Conservation (phyloP, 768 basidiomycete genomes). For the Termitomyces sp. region DNA sequence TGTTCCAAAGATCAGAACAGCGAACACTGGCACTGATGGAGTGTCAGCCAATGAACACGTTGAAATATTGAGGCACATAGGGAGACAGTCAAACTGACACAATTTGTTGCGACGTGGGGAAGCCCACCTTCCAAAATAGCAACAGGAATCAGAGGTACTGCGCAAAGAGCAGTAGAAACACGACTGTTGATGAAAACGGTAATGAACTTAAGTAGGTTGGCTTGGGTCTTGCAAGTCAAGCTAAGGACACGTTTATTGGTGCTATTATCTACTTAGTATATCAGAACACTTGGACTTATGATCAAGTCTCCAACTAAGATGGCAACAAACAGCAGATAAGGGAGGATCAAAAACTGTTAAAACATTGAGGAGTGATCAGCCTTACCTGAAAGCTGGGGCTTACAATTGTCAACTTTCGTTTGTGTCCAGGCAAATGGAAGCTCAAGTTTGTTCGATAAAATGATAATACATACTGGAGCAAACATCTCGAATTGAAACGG, state of each 20-base stretch:
- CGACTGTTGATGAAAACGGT: background rate
- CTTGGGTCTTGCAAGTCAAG: background rate
- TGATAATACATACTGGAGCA: too few relatives aligned
- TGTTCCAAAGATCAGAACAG: background rate
- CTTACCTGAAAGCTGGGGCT: background rate
- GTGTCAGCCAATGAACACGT: background rate
- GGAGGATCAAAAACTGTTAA: background rate
- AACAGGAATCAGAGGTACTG: background rate
- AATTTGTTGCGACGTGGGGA: background rate
- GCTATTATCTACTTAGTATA: background rate
- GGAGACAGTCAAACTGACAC: background rate
- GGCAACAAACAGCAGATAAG: background rate
- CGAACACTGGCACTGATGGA: background rate
- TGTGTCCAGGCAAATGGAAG: too few relatives aligned
- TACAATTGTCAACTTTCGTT: background rate
- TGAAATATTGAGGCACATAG: background rate
- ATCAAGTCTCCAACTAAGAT: background rate
- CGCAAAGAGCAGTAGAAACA: background rate
- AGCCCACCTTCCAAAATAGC: background rate
- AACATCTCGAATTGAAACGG: too few relatives aligned
- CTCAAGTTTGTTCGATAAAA: too few relatives aligned
- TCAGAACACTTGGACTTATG: background rate
- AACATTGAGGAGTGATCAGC: background rate
- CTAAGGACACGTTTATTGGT: background rate
- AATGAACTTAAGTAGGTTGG: background rate